Conservation (phyloP, 169 alveolate species). For the Plasmodium adleri region DNA sequence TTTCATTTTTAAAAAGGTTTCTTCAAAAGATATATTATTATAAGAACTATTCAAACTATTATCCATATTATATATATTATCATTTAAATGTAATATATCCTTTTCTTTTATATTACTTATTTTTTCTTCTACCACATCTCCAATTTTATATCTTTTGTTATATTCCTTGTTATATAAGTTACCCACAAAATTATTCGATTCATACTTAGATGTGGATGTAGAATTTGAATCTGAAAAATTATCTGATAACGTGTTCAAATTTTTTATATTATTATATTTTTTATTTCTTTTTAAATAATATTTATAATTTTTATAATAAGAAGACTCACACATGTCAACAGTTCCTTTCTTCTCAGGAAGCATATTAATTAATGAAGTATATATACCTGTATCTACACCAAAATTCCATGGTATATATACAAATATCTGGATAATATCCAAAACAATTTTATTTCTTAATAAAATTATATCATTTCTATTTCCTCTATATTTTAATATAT, state of each 20-base stretch:
- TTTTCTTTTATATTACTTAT: background rate
- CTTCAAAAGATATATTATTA: conserved; percentile 18
- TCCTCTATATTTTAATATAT: conserved; percentile 67
- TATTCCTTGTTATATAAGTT: background rate
- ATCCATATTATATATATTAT: background rate
- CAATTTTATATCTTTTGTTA: background rate
- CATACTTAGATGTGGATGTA: conserved; percentile 1
- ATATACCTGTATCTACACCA: conserved; percentile 55
- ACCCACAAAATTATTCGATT: background rate
- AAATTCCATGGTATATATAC: conserved; percentile 64
- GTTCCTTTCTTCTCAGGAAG: background rate
- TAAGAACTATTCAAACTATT: background rate
- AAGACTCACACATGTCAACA: conserved; percentile 46
- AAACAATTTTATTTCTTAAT: conserved; percentile 54
- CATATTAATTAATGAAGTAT: conserved; percentile 2
- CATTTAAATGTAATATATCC: background rate
- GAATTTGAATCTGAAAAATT: conserved; percentile 18
- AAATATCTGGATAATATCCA: conserved; percentile 47
- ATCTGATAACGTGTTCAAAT: conserved; percentile 8
- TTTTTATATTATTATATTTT: background rate
- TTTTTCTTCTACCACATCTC: background rate
- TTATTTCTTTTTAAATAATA: conserved; percentile 6
- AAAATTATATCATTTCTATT: conserved; percentile 19
- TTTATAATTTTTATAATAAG: conserved; percentile 58
- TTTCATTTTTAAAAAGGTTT: conserved; percentile 3